Conservation (phyloP, 169 alveolate species). For the Cryptosporidium sp. region DNA sequence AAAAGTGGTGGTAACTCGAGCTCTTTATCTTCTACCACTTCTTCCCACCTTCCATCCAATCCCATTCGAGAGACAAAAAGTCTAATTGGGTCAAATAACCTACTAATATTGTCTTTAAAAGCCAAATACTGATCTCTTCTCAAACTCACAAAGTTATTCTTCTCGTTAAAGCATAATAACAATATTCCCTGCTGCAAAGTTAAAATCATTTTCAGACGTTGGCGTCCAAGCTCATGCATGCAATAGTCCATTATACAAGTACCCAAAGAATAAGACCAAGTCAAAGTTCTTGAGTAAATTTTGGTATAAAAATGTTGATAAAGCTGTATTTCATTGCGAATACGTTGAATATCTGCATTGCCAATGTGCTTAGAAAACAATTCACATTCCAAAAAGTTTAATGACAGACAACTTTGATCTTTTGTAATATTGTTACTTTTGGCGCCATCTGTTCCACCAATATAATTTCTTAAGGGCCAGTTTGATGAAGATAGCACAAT, state of each 20-base stretch:
- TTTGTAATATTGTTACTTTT: neutral
- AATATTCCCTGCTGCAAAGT: conserved; percentile 61
- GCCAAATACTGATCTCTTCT: neutral
- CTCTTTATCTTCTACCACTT: neutral
- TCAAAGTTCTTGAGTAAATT: conserved; percentile 47
- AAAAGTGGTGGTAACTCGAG: conserved; percentile 24
- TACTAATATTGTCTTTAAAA: conserved; percentile 16
- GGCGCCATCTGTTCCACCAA: conserved; percentile 2
- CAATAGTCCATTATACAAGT: conserved; percentile 18
- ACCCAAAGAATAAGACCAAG: conserved; percentile 54
- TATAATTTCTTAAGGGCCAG: conserved; percentile 20
- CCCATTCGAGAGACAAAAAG: neutral
- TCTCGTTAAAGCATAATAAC: conserved; percentile 38
- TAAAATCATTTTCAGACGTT: neutral
- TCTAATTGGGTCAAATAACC: neutral
- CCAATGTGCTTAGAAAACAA: conserved; percentile 1
- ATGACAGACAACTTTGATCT: neutral
- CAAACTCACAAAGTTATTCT: neutral
- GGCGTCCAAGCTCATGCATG: neutral
- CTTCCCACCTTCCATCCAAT: neutral
- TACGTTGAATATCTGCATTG: neutral
- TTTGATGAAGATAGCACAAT: conserved; percentile 30
- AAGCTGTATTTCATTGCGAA: conserved; percentile 12
- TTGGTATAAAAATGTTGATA: conserved; percentile 44
- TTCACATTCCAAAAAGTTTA: conserved; percentile 34